Percentiles rank a stretch among this genome's conserved stretches.
Evolutionary conservation across 2,329 filamentous ascomycete species (phyloP).

Genomic region (Blumeriella jaapii): DNA sequence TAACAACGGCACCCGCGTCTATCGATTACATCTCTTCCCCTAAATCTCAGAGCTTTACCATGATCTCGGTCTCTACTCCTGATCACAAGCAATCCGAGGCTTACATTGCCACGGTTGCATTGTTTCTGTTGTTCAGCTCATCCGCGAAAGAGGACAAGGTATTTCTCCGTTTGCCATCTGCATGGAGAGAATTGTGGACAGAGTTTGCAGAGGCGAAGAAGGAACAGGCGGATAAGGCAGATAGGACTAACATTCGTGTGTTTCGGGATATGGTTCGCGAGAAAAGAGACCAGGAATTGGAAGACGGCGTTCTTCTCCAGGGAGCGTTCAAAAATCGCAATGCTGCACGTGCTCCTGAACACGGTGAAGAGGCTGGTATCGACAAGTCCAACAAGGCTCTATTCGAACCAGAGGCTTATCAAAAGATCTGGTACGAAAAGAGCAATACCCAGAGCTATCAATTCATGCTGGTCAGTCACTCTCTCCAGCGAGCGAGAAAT

Average conservation of each 20-base stretch:
- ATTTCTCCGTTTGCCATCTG: conserved; percentile 61
- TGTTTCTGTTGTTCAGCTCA: conserved; percentile 73
- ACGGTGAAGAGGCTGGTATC: conserved; percentile 33
- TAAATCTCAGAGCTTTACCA: conserved; percentile 54
- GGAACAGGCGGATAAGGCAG: conserved; percentile 54
- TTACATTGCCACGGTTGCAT: conserved; percentile 67
- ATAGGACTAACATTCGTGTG: conserved; percentile 56
- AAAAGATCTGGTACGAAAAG: conserved; percentile 49
- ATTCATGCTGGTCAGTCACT: conserved; percentile 55
- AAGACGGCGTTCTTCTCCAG: conserved; percentile 65
- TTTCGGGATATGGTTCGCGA: conserved; percentile 60
- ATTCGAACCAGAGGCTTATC: conserved; percentile 32
- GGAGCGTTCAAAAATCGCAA: conserved; percentile 60
- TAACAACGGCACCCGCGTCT: conserved; percentile 26
- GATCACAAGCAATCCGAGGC: conserved; percentile 74
- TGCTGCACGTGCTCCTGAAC: conserved; percentile 36
- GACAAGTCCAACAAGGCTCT: conserved; percentile 26
- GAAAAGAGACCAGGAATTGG: conserved; percentile 56
- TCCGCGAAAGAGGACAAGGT: conserved; percentile 79
- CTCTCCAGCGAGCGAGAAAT: not conserved
- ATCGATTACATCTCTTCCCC: conserved; percentile 29
- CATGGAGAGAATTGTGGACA: conserved; percentile 77
- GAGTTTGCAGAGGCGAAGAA: conserved; percentile 66
- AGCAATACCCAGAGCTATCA: conserved; percentile 51
- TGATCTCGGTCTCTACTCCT: conserved; percentile 63